A percentile compares a stretch with the other conserved stretches of the same genome.
These are phyloP conservation scores for Boletus rufocinnamomeus DNA, from an alignment of 768 basidiomycete species.

Conservation along the genomic window DNA sequence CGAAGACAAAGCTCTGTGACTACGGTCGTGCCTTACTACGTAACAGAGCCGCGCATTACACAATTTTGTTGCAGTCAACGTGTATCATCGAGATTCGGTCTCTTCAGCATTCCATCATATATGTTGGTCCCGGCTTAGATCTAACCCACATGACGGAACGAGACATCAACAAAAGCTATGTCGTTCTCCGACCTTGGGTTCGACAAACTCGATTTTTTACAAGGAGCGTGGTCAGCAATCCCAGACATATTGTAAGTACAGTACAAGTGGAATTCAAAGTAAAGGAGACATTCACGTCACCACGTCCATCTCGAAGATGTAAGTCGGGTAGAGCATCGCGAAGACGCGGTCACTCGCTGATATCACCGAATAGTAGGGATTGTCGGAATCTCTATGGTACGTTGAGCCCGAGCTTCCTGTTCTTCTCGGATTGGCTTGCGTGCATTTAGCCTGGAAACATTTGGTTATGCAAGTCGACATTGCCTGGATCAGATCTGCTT, in stretches of 20 bases:
- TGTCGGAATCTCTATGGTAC: constrained; percentile 21
- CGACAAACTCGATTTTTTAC: no score
- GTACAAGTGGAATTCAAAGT: not conserved
- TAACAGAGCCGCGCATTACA: no score
- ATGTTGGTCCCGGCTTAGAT: not conserved
- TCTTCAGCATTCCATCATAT: no score
- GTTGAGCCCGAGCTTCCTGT: not conserved
- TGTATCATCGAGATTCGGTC: no score
- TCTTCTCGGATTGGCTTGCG: constrained; percentile 23
- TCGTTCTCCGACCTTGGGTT: not conserved
- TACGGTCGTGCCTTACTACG: no score
- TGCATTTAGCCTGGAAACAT: constrained; percentile 12
- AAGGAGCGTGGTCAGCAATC: no score
- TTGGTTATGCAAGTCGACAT: not conserved
- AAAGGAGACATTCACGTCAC: not conserved
- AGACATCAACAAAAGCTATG: not conserved
- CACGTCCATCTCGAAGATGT: not conserved
- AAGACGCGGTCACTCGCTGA: not conserved
- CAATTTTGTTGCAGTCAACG: no score
- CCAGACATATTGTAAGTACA: not conserved
- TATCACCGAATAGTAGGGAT: constrained; percentile 16
- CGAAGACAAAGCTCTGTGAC: no score
- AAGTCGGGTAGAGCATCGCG: not conserved
- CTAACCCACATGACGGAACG: no score
- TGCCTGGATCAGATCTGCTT: not conserved